These are phyloP conservation scores for Boletellus ananiceps DNA, from an alignment of 768 basidiomycete species.

Conservation along the genomic window DNA sequence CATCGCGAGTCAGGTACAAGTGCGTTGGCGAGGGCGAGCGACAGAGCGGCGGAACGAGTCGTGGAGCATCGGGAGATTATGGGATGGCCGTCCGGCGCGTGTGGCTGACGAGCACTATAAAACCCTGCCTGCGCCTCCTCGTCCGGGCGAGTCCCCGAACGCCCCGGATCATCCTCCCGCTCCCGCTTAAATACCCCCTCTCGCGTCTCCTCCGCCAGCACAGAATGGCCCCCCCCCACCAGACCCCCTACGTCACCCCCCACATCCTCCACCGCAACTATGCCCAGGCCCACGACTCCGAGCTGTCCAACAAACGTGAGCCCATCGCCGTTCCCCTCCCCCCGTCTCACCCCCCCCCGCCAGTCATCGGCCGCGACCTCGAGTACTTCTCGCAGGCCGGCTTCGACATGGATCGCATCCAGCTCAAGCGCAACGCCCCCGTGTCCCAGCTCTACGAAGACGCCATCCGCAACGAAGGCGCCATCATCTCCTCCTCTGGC, in stretches of 20 bases:
- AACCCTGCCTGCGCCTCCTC: constrained; percentile 5
- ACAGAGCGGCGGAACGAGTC: constrained; percentile 16
- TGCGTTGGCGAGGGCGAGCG: too few species aligned
- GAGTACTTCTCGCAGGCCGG: constrained; percentile 98
- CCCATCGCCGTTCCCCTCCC: constrained; percentile 7
- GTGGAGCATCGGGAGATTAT: constrained; percentile 28
- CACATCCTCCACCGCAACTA: constrained; percentile 87
- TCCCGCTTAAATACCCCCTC: constrained; percentile 1
- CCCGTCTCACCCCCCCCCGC: constrained; percentile 9
- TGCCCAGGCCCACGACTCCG: constrained; percentile 67
- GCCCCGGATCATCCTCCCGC: constrained; percentile 24
- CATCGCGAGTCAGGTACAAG: too few species aligned
- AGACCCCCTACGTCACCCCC: constrained; percentile 83
- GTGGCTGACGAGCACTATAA: constrained; percentile 27
- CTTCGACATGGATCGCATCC: constrained; percentile 97
- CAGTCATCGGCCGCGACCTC: constrained; percentile 90
- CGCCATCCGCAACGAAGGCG: constrained; percentile 96
- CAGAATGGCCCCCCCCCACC: constrained; percentile 65
- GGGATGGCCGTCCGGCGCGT: constrained; percentile 23
- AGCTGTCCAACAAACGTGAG: constrained; percentile 56
- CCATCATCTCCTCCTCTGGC: constrained; percentile 93
- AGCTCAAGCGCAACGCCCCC: constrained; percentile 91
- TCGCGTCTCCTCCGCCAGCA: neutral
- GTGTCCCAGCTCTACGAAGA: constrained; percentile 94
- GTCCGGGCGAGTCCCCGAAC: constrained; percentile 22